phyloP scores from a whole-genome alignment of 2,329 filamentous ascomycete genomes.

The Aspergillus clavatus region DNA sequence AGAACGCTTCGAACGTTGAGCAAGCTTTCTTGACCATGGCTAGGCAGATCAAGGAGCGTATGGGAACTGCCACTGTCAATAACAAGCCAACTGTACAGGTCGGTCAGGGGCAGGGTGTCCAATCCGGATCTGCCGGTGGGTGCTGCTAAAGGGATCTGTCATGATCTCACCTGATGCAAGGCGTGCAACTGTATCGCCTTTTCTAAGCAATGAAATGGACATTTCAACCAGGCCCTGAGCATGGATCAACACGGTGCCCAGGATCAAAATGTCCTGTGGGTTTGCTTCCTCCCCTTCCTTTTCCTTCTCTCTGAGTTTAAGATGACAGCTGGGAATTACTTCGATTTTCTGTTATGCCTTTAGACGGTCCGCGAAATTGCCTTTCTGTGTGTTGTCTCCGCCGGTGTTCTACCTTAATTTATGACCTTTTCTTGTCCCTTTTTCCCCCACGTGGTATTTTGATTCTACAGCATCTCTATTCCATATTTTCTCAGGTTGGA shows the following conservation, averaged over 20 bases:
- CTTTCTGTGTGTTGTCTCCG: conserved; percentile 19
- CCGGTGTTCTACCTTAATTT: conserved; percentile 20
- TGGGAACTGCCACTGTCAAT: conserved; percentile 96
- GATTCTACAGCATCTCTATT: conserved; percentile 3
- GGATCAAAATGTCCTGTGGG: not conserved
- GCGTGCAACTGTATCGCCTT: conserved; percentile 10
- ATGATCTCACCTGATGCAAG: conserved; percentile 22
- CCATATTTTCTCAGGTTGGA: conserved; percentile 28
- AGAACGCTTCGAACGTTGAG: conserved; percentile 99
- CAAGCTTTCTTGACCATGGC: conserved; percentile 99
- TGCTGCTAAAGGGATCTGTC: conserved; percentile 68
- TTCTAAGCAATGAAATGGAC: conserved; percentile 7
- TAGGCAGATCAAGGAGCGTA: conserved; percentile 98
- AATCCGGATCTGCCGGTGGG: conserved; percentile 75
- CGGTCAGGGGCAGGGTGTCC: conserved; percentile 88
- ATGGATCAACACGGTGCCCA: not conserved
- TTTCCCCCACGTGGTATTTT: not conserved
- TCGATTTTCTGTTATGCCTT: conserved; percentile 21
- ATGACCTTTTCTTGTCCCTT: conserved; percentile 13
- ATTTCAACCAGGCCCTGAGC: not conserved
- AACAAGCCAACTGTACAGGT: conserved; percentile 98
- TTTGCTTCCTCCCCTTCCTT: not conserved
- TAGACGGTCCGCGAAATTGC: conserved; percentile 28
- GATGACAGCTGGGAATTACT: conserved; percentile 12
- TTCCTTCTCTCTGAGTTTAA: conserved; percentile 9